Conservation (phyloP, 352 stramenopile genomes). For the Globisporangium nagaii region DNA sequence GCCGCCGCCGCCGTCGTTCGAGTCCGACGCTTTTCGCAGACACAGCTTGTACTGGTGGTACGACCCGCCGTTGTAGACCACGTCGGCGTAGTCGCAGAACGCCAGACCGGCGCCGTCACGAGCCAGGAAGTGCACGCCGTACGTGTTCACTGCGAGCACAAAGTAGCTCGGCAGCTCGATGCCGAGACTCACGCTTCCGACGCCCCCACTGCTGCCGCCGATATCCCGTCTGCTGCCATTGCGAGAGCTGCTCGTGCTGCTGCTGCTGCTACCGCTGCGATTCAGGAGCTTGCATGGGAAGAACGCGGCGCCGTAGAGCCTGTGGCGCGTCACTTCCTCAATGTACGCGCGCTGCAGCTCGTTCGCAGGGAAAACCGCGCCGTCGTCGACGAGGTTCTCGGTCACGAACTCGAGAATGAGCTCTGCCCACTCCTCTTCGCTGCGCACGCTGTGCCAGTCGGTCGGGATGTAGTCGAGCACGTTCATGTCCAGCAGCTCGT, state of each 20-base stretch:
- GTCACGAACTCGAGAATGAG: constrained; percentile 59
- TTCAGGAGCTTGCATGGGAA: constrained; percentile 78
- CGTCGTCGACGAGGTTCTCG: constrained; percentile 43
- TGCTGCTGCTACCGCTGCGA: constrained; percentile 5
- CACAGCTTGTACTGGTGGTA: constrained; percentile 71
- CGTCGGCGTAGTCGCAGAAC: constrained; percentile 63
- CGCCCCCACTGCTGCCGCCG: constrained; percentile 6
- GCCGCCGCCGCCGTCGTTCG: constrained; percentile 6
- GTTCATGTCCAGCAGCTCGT: constrained; percentile 63
- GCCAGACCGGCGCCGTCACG: constrained; percentile 55
- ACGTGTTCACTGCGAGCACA: constrained; percentile 84
- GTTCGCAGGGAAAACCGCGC: constrained; percentile 25
- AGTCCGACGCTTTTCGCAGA: constrained; percentile 34
- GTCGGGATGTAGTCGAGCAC: constrained; percentile 84
- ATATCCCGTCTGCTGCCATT: constrained; percentile 18
- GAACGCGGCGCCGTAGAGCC: constrained; percentile 85
- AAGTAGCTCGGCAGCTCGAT: constrained; percentile 82
- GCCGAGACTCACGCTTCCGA: constrained; percentile 20
- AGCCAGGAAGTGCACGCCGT: constrained; percentile 89
- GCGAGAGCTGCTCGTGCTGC: constrained; percentile 12
- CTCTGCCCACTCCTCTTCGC: constrained; percentile 78
- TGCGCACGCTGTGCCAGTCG: constrained; percentile 62
- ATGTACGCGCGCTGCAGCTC: constrained; percentile 84
- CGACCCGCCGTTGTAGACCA: constrained; percentile 44
- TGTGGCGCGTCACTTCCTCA: constrained; percentile 72